Conservation (phyloP, 106 monocot species). For the Amphibolis antarctica region DNA sequence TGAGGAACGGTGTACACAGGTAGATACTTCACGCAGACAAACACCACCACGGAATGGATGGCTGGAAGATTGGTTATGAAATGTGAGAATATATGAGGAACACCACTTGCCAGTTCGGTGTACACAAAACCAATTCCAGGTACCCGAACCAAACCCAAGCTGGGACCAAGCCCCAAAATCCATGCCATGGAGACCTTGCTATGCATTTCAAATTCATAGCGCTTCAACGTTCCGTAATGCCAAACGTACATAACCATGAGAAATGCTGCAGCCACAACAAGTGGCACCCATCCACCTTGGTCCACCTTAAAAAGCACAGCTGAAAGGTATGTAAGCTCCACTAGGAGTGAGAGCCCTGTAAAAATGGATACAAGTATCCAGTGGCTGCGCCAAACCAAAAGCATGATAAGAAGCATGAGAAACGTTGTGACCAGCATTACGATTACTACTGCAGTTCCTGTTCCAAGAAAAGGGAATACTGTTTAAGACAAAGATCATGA, state of each 20-base stretch:
- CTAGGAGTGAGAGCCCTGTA: constrained; percentile 56
- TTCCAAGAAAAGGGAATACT: not conserved
- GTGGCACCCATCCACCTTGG: constrained; percentile 91
- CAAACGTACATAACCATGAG: constrained; percentile 79
- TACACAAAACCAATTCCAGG: constrained; percentile 87
- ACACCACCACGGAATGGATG: constrained; percentile 71
- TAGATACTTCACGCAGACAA: constrained; percentile 81
- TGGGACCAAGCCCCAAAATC: constrained; percentile 85
- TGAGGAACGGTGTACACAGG: constrained; percentile 73
- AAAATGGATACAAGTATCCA: constrained; percentile 63
- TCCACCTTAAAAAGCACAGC: constrained; percentile 72
- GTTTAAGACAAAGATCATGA: too few relatives aligned
- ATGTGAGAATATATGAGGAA: constrained; percentile 87
- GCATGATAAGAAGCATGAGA: constrained; percentile 86
- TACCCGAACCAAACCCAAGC: constrained; percentile 82
- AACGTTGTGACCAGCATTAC: constrained; percentile 95
- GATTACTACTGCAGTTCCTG: constrained; percentile 90
- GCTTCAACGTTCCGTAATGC: constrained; percentile 69
- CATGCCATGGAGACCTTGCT: constrained; percentile 84
- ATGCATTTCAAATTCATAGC: constrained; percentile 84
- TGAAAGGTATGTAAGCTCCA: constrained; percentile 77
- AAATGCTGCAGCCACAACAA: constrained; percentile 58
- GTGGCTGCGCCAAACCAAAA: constrained; percentile 86
- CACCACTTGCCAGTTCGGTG: constrained; percentile 74
- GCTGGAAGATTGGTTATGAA: constrained; percentile 90